phyloP scores from a whole-genome alignment of 441 rosid genomes.

The Pelargonium australe region DNA sequence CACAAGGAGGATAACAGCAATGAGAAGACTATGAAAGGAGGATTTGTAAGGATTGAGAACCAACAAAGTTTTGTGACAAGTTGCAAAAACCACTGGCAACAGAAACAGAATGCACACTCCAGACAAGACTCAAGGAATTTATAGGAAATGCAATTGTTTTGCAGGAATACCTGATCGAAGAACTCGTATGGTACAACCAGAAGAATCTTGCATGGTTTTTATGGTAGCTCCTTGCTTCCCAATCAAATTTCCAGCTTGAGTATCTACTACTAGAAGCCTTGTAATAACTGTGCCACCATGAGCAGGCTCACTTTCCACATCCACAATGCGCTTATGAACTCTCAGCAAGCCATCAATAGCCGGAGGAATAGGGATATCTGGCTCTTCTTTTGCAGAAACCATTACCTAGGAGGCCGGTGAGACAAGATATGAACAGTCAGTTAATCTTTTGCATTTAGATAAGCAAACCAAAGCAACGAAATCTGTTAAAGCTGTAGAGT shows the following conservation, averaged over 20 bases:
- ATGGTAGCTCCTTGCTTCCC: conserved; percentile 31
- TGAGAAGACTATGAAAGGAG: background rate
- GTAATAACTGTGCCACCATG: conserved; percentile 25
- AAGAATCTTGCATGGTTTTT: conserved; percentile 29
- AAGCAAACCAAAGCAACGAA: background rate
- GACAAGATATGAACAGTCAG: background rate
- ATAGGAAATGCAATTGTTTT: background rate
- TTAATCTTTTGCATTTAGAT: background rate
- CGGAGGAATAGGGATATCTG: conserved; percentile 30
- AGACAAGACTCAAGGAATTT: background rate
- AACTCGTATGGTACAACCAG: conserved; percentile 26
- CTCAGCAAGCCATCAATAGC: conserved; percentile 32
- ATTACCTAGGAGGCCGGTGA: conserved; percentile 16
- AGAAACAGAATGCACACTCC: conserved; percentile 1
- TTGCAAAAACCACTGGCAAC: background rate
- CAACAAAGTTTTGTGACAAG: background rate
- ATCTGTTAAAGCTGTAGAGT: no score
- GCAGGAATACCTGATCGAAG: conserved; percentile 20
- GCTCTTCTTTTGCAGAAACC: conserved; percentile 35
- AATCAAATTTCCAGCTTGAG: conserved; percentile 29
- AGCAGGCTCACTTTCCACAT: conserved; percentile 20
- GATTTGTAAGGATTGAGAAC: background rate
- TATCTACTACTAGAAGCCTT: conserved; percentile 28
- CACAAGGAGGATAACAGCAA: background rate
- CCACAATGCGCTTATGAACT: conserved; percentile 26